Base-by-base conservation (phyloP, 371 early-diverging fungal species). In the Vairimorpha necatrix region DNA sequence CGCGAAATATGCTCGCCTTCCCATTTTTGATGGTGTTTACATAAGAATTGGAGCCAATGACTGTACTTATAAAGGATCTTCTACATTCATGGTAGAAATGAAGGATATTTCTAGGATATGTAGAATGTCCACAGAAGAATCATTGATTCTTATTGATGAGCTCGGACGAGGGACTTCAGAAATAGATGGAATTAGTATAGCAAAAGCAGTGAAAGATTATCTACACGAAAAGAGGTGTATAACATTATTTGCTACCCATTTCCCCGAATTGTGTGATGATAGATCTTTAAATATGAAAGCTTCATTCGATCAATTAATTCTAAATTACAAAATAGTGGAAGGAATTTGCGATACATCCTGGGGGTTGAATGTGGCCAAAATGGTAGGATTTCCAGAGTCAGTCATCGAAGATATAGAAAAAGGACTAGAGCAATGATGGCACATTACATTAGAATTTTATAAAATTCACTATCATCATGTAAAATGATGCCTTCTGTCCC, bases 91-190 rank as follows among this genome's bases (percentile, higher is more conserved):
- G 42, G 42, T 63, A 14, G 63, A 63, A 36, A 36, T 63, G 38
- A 63, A 63, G 20, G 63, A 63, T 63, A 63, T 63, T 24, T 2
- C n/a, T 2, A 18, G 28, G 16, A 36, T 63, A 36, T 63, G 33
- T 33, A 63, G 38, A 63, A 36, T 36, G 33, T 14, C n/a, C 48
- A 88, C 89, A 0, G 80, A 86, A 28, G 86, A 90, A 58, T 94
- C 95, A 0, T 82, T 96, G 22, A 88, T 94, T 0, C 83, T 98
- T 30, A 89, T 96, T 58, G 98, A 98, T 81, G 97, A 98, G 84
- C 88, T 96, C 7, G 96, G 96, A 7, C 83, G 95, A 86, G 95
- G 96, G 89, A 98, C 99, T 38, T 91, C 92, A 73, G 95, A 96
- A 0, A 91, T 91, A 79, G 99, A 98, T 84, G 99, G 99, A 4